Evolutionary conservation across 2,329 filamentous ascomycete species (phyloP).

Genomic region (Cyanodermella asteris): DNA sequence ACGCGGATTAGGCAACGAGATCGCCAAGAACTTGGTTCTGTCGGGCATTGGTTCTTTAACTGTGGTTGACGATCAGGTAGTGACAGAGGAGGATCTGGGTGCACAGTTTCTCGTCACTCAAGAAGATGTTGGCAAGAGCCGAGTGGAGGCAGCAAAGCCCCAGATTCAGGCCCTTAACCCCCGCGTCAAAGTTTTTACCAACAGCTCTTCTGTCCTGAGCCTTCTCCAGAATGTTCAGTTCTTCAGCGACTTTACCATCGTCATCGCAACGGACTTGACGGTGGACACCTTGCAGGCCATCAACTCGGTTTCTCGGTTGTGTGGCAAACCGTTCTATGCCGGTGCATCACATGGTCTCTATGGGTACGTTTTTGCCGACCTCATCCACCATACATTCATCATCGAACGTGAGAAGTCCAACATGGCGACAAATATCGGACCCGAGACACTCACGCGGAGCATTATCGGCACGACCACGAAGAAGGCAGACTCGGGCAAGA

Average conservation of each 20-base stretch:
- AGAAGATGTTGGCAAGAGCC: constrained; percentile 52
- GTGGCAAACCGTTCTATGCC: constrained; percentile 67
- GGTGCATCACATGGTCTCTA: constrained; percentile 75
- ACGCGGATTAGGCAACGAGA: constrained; percentile 74
- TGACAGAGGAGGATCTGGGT: constrained; percentile 61
- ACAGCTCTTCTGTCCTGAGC: constrained; percentile 44
- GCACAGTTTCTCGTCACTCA: constrained; percentile 66
- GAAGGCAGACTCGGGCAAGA: constrained; percentile 45
- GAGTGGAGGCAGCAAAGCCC: constrained; percentile 58
- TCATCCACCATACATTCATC: constrained; percentile 75
- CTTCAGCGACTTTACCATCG: constrained; percentile 59
- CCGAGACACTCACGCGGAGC: constrained; percentile 58
- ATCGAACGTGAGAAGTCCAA: constrained; percentile 73
- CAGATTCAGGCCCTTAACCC: constrained; percentile 75
- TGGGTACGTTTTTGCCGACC: constrained; percentile 83
- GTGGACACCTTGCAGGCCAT: constrained; percentile 53
- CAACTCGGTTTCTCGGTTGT: constrained; percentile 67
- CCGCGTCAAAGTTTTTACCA: constrained; percentile 53
- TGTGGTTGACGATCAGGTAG: constrained; percentile 54
- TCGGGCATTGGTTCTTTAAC: constrained; percentile 82
- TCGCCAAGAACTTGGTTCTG: constrained; percentile 91
- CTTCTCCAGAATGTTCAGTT: constrained; percentile 49
- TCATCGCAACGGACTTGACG: constrained; percentile 75
- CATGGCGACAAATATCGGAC: constrained; percentile 32
- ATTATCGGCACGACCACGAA: constrained; percentile 51